Base-by-base conservation (phyloP, 1,139 yeast genomes). In the Pichia sp. region DNA sequence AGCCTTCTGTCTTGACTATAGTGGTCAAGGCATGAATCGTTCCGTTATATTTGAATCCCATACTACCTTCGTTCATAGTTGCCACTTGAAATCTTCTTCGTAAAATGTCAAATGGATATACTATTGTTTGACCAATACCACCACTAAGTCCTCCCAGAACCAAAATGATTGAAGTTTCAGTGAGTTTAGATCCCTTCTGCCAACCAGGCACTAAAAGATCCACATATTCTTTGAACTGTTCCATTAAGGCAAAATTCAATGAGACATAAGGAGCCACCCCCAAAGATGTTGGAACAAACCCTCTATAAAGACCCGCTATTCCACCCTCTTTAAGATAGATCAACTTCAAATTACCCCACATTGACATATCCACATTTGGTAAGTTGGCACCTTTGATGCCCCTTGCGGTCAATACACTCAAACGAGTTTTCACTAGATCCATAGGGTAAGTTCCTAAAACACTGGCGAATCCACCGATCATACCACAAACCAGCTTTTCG, bases 251-350 rank as follows among this genome's bases (percentile, higher is more conserved):
- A 62, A 92, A 92, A 64, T 90, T 92, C 45, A 92, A 73, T 3
- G 96, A 96, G 38, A 87, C 97, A 57, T 90, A 92, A 1, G 98
- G 97, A 1, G 96, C 97, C 11, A 92, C 97, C 1, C 97, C 97
- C 52, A 86, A 65, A 3, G 90, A 78, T 0, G 98, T 90, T 5
- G 97, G 97, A 49, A 82, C 69, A 8, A 90, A 69, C 4, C 98
- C 98, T 45, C 92, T 72, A 60, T 86, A 92, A 26, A 90, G 69
- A 0, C 92, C 95, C 4, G 63, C 51, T 5, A 86, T 33, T 0
- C 96, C 96, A 31, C 98, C 97, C 64, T 92, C 98, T 23, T 72
- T 73, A 11, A 58, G 57, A 62, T 82, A 85, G 27, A 88, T 87
- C 29, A 72, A 69, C 37, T 56, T 57, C 45, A 85, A 64, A 3